Conservation (phyloP, 108 stramenopile genomes). For the Pseudonitzschia pungens region DNA sequence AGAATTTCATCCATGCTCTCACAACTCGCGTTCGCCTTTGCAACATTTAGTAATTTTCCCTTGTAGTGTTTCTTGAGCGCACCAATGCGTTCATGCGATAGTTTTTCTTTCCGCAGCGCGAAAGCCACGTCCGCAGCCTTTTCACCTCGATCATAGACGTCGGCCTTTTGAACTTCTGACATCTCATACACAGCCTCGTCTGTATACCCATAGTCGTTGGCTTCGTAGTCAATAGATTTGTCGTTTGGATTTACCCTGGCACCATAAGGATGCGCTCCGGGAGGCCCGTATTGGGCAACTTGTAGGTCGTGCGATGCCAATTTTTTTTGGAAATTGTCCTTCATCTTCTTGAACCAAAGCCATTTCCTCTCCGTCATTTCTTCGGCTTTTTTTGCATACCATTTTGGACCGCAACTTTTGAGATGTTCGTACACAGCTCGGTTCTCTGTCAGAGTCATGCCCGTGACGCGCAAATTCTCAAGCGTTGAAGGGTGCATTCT, state of each 20-base stretch:
- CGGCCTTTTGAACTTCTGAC: constrained; percentile 55
- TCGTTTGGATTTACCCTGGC: constrained; percentile 49
- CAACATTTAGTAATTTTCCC: constrained; percentile 54
- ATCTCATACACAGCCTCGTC: constrained; percentile 44
- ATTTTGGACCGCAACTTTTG: constrained; percentile 41
- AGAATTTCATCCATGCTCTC: constrained; percentile 59
- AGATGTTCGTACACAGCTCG: constrained; percentile 57
- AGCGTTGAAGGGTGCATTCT: constrained; percentile 62
- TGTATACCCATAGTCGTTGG: constrained; percentile 45
- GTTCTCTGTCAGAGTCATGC: constrained; percentile 59
- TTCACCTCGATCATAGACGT: constrained; percentile 55
- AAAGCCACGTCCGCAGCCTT: constrained; percentile 54
- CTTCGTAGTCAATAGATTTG: constrained; percentile 48
- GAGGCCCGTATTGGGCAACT: constrained; percentile 58
- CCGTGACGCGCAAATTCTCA: constrained; percentile 62
- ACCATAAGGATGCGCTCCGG: constrained; percentile 52
- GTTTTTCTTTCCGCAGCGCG: constrained; percentile 52
- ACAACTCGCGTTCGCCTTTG: constrained; percentile 61
- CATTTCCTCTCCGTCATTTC: constrained; percentile 62
- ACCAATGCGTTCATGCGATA: constrained; percentile 51
- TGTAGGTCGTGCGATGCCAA: constrained; percentile 45
- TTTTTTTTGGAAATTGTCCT: constrained; percentile 62
- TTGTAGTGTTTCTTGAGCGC: constrained; percentile 65
- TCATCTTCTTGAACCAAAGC: constrained; percentile 65
- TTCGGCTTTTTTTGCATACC: constrained; percentile 53